Conservation (phyloP, 441 rosid species). For the Populus hybrid region DNA sequence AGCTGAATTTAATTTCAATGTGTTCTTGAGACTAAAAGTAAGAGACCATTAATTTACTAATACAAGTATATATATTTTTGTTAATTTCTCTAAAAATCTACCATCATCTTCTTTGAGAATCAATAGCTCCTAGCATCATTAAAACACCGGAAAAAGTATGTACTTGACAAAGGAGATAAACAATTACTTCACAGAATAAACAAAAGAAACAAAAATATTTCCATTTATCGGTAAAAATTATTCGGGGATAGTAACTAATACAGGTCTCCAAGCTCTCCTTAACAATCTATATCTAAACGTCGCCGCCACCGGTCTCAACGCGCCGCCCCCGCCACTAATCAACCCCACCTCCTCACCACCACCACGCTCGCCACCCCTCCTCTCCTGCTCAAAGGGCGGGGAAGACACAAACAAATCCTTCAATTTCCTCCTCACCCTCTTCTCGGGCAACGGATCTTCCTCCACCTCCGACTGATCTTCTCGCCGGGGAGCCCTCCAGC, state of each 20-base stretch:
- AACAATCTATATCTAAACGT: constrained; percentile 61
- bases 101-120: not conserved
- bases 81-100: not conserved
- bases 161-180: not conserved
- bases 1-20: not conserved
- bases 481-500: constrained; percentile 33
- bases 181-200: not conserved
- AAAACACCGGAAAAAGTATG: too few species aligned
- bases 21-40: not conserved
- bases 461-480: constrained; percentile 18
- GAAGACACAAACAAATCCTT: constrained; percentile 75
- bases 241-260: constrained; percentile 76
- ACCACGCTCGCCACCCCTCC: constrained; percentile 16
- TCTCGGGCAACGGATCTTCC: constrained; percentile 27
- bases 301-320: constrained; percentile 38
- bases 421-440: constrained; percentile 48
- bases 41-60: not conserved
- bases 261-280: constrained; percentile 85
- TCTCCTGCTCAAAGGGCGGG: constrained; percentile 45
- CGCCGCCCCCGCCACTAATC: constrained; percentile 19
- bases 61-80: too few species aligned
- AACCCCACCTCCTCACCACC: constrained; percentile 24
- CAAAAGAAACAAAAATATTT: not conserved
- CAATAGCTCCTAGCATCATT: not conserved
- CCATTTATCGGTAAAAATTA: constrained; percentile 19